Base-by-base conservation (phyloP, 305 asterid genomes). In the Euphrasia arctica region DNA sequence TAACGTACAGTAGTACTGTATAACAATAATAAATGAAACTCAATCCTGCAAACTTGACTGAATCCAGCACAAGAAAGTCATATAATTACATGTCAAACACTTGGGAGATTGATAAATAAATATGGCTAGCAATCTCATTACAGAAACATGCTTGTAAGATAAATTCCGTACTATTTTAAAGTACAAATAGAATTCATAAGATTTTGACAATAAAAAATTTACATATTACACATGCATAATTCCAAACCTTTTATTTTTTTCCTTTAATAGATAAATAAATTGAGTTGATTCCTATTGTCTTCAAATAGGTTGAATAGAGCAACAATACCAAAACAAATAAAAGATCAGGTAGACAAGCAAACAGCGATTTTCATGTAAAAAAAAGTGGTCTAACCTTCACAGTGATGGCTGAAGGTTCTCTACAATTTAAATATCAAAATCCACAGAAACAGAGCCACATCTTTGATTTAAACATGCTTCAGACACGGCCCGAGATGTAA, bases 391-490 rank as follows among this genome's bases (percentile, higher is more conserved):
- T 68, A 70, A 75, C 86, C 86, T 75, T 75, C 73, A 65, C 65
- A 67, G 66, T 41, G 64, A 58, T 55, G 64, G 59, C 18, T 57
- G 52, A 64, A 54, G 56, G 29, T 64, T 47, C 78, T 48, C 63
- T 29, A 41, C 52, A 74, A 64, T 51, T 65, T 72, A 29, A 56
- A 71, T 63, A 68, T 72, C 70, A 48, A 78, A 72, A 48, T 67
- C 72, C 72, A 50, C 67, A 51, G 70, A 54, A 36, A 48, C 66
- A 74, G 43, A 62, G 28, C 64, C 42, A 72, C 41, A 70, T 64
- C 54, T 69, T 74, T 65, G 81, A 73, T 85, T 89, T 47, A 60
- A 71, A 75, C 91, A 84, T 61, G 86, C 86, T 80, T 86, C 91
- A 31, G 90, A 79, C 65, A 82, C 79, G 9, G 76, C 77, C 66